Conservation (phyloP, 768 basidiomycete species). For the Sarcomyxa edulis region DNA sequence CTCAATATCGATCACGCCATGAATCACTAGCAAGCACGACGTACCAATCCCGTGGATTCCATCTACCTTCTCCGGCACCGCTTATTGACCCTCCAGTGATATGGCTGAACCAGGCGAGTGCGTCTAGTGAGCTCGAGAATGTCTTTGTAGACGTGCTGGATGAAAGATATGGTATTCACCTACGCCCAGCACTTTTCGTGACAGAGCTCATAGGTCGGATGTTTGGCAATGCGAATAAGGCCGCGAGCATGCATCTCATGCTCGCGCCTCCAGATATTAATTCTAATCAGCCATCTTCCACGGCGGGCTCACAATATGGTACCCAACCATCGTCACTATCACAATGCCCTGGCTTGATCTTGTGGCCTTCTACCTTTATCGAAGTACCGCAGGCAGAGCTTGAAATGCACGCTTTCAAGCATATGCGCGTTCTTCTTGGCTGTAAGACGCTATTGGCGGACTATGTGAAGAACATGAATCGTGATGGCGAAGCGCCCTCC, state of each 20-base stretch:
- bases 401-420: conserved; percentile 44
- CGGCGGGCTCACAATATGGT: background rate
- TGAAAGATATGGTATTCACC: conserved; percentile 29
- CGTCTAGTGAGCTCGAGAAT: conserved; percentile 29
- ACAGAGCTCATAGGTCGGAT: conserved; percentile 22
- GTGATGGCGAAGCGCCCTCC: conserved; percentile 11
- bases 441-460: conserved; percentile 36
- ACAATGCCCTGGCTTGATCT: conserved; percentile 42
- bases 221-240: conserved; percentile 28
- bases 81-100: background rate
- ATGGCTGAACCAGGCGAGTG: conserved; percentile 24
- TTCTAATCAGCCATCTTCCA: too few relatives aligned
- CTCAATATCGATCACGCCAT: conserved; percentile 1
- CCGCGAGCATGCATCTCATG: conserved; percentile 30
- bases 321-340: conserved; percentile 10
- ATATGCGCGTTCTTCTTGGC: conserved; percentile 38
- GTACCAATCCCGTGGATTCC: too few relatives aligned
- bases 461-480: conserved; percentile 27
- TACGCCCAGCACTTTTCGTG: conserved; percentile 29
- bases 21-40: too few relatives aligned
- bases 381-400: conserved; percentile 35
- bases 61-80: background rate
- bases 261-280: conserved; percentile 30
- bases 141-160: conserved; percentile 41
- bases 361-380: conserved; percentile 39